Evolutionary conservation across 768 basidiomycete genomes (phyloP).

Genomic region (Pulveroboletus sp.): DNA sequence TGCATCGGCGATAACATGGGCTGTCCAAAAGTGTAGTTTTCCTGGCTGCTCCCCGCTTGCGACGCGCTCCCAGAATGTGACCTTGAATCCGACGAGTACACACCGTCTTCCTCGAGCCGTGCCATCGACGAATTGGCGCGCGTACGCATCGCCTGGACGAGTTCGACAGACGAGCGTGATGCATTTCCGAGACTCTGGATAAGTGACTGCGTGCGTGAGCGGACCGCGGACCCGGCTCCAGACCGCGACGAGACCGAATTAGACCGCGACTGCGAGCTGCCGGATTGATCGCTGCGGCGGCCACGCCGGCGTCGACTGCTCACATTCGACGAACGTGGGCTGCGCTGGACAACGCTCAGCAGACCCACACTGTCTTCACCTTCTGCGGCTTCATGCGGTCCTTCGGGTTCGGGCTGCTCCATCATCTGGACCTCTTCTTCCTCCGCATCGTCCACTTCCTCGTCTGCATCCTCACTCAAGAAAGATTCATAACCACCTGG

Average conservation of each 20-base stretch:
- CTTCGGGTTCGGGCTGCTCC: constrained; percentile 48
- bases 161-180: constrained; percentile 58
- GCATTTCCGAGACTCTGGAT: constrained; percentile 64
- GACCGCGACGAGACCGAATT: constrained; percentile 35
- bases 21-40: constrained; percentile 77
- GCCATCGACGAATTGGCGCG: constrained; percentile 70
- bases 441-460: constrained; percentile 30
- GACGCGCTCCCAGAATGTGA: constrained; percentile 47
- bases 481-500: constrained; percentile 30
- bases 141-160: constrained; percentile 48
- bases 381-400: constrained; percentile 58
- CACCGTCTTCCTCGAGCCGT: constrained; percentile 55
- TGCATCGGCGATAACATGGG: constrained; percentile 38
- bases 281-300: constrained; percentile 36
- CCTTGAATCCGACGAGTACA: constrained; percentile 34
- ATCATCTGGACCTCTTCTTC: constrained; percentile 38
- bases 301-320: constrained; percentile 33
- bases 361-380: constrained; percentile 61
- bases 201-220: constrained; percentile 65
- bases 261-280: constrained; percentile 27
- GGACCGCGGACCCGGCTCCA: constrained; percentile 48
- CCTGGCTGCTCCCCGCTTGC: constrained; percentile 42
- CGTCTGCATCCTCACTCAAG: constrained; percentile 32
- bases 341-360: constrained; percentile 49
- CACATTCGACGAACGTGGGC: constrained; percentile 42